These are phyloP conservation scores for Wallacemonas sp. DNA, from an alignment of 208 protist species.

Conservation along the genomic window DNA sequence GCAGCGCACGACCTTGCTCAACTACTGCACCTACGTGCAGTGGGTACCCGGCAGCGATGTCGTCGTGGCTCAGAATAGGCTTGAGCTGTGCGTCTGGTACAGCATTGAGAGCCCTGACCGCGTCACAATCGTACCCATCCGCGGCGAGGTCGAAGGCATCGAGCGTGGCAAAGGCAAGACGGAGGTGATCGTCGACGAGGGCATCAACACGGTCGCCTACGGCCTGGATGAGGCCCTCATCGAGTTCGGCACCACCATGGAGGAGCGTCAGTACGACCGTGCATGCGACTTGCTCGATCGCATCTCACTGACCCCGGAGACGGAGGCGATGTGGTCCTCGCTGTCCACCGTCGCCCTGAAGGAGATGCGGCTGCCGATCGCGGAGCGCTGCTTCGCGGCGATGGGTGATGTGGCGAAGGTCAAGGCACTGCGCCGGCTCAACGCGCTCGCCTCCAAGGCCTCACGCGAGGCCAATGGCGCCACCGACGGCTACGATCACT, in stretches of 20 bases:
- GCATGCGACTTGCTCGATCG: constrained; percentile 92
- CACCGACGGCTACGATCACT: constrained; percentile 89
- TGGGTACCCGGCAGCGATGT: constrained; percentile 98
- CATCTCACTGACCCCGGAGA: constrained; percentile 85
- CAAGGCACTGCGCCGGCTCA: constrained; percentile 88
- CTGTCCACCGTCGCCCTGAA: constrained; percentile 86
- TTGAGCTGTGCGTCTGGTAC: constrained; percentile 98
- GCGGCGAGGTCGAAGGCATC: constrained; percentile 97
- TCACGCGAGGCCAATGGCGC: constrained; percentile 52
- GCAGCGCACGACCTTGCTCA: constrained; percentile 90
- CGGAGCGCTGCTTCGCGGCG: constrained; percentile 95
- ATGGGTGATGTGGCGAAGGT: constrained; percentile 95
- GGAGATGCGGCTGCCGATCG: constrained; percentile 89
- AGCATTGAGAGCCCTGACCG: constrained; percentile 94
- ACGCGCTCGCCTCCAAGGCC: constrained; percentile 75
- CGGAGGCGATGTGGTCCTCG: constrained; percentile 95
- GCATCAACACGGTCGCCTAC: constrained; percentile 93
- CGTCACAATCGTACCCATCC: constrained; percentile 95
- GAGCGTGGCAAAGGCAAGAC: constrained; percentile 93
- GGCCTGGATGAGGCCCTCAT: constrained; percentile 97
- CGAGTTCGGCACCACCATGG: constrained; percentile 95
- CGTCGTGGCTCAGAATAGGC: constrained; percentile 96
- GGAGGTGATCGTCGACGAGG: constrained; percentile 97
- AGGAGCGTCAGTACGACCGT: constrained; percentile 90
- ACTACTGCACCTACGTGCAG: constrained; percentile 97